These are phyloP conservation scores for Monosporascus cannonballus DNA, from an alignment of 2,329 filamentous ascomycete genomes.

Conservation along the genomic window DNA sequence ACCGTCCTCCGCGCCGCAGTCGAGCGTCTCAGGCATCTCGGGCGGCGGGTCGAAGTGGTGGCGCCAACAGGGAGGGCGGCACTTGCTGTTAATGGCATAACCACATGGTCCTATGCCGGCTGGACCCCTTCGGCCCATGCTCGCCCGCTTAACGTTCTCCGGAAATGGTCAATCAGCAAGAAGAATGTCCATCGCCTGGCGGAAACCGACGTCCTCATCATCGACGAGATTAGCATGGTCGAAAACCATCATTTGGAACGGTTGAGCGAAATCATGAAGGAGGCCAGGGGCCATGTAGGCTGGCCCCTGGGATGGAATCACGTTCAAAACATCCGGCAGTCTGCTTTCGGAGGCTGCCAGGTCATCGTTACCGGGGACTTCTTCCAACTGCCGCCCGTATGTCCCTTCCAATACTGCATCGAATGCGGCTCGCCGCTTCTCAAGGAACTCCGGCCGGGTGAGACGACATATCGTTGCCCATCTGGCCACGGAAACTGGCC, in stretches of 20 bases:
- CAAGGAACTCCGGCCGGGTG: neutral
- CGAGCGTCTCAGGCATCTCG: conserved; percentile 26
- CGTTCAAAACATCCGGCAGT: too few relatives aligned
- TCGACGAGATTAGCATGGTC: conserved; percentile 64
- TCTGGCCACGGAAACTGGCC: conserved; percentile 25
- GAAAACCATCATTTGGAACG: conserved; percentile 48
- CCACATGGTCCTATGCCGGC: conserved; percentile 51
- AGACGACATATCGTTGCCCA: conserved; percentile 19
- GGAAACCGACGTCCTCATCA: conserved; percentile 48
- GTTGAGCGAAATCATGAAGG: conserved; percentile 41
- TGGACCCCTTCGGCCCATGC: conserved; percentile 45
- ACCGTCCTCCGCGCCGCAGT: conserved; percentile 46
- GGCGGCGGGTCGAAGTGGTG: conserved; percentile 40
- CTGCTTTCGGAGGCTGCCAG: conserved; percentile 37
- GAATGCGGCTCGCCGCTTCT: conserved; percentile 32
- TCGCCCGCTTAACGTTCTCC: conserved; percentile 29
- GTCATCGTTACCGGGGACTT: conserved; percentile 50
- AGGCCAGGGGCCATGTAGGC: conserved; percentile 5
- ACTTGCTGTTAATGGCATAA: conserved; percentile 48
- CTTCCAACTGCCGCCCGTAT: conserved; percentile 49
- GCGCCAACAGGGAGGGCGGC: conserved; percentile 57
- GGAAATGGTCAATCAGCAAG: conserved; percentile 10
- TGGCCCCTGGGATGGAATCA: too few relatives aligned
- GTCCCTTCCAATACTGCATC: conserved; percentile 43
- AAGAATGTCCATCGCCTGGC: conserved; percentile 22